phyloP scores from a whole-genome alignment of 495 filamentous ascomycete genomes.

The Darksidea phi region DNA sequence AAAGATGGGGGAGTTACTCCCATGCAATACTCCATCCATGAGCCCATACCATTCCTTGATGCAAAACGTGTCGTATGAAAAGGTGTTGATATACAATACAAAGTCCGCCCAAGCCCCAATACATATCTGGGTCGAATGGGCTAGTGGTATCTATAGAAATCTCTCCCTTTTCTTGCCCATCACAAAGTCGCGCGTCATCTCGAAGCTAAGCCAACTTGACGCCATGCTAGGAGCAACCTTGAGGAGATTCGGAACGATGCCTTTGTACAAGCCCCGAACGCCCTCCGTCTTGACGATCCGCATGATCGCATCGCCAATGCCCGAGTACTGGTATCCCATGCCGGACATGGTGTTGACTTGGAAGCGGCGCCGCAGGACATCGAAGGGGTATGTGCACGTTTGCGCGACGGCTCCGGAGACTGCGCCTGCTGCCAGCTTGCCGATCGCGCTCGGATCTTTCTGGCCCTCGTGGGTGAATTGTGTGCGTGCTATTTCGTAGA shows the following conservation, averaged over 20 bases:
- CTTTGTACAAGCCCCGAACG: conserved; percentile 78
- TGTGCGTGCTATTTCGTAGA: conserved; percentile 82
- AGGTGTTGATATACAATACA: background rate
- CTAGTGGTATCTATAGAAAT: conserved; percentile 16
- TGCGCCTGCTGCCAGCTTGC: conserved; percentile 86
- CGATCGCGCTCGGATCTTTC: conserved; percentile 70
- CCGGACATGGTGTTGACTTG: conserved; percentile 99
- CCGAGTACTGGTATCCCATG: conserved; percentile 95
- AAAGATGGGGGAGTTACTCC: background rate
- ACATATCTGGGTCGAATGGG: background rate
- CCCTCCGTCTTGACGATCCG: conserved; percentile 81
- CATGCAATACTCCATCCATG: background rate
- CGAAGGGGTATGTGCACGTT: conserved; percentile 98
- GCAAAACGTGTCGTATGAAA: conserved; percentile 1
- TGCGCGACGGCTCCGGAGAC: conserved; percentile 94
- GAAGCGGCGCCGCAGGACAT: conserved; percentile 92
- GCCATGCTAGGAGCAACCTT: conserved; percentile 99
- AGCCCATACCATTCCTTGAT: background rate
- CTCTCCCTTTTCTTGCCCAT: conserved; percentile 42
- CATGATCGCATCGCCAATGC: conserved; percentile 76
- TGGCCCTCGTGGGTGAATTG: conserved; percentile 86
- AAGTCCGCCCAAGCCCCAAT: background rate
- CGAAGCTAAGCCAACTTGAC: conserved; percentile 95
- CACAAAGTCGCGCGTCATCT: conserved; percentile 84
- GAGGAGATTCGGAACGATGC: conserved; percentile 86